Evolutionary conservation across 2,329 filamentous ascomycete species (phyloP).

Genomic region (Aspergillus clavatus): DNA sequence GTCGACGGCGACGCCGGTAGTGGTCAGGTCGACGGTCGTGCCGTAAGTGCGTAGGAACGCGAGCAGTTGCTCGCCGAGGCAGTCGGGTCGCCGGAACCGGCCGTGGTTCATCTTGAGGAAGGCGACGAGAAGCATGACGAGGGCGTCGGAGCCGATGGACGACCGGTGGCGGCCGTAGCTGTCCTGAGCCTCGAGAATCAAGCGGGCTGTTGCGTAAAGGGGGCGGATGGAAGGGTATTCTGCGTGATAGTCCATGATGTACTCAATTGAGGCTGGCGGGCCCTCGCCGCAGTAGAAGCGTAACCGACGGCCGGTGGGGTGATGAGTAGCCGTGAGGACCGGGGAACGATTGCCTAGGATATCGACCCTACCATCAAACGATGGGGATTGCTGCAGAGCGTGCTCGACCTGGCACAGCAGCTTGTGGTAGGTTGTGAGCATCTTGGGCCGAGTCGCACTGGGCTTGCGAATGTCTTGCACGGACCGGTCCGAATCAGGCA

Average conservation of each 20-base stretch:
- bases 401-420: constrained; percentile 21
- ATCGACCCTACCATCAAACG: constrained; percentile 18
- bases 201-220: constrained; percentile 49
- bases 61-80: constrained; percentile 43
- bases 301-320: constrained; percentile 45
- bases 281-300: constrained; percentile 49
- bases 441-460: constrained; percentile 31
- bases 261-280: constrained; percentile 35
- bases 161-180: constrained; percentile 46
- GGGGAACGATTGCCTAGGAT: constrained; percentile 25
- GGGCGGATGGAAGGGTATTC: constrained; percentile 48
- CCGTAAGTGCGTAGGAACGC: constrained; percentile 49
- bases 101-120: constrained; percentile 45
- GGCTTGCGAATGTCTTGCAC: constrained; percentile 24
- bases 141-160: constrained; percentile 51
- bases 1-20: constrained; percentile 47
- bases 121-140: constrained; percentile 55
- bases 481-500: constrained; percentile 22
- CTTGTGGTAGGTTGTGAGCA: constrained; percentile 19
- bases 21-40: constrained; percentile 40
- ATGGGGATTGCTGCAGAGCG: constrained; percentile 17
- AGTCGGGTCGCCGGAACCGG: constrained; percentile 23
- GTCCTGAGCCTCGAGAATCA: constrained; percentile 47
- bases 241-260: constrained; percentile 44
- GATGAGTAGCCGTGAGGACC: constrained; percentile 39